Evolutionary conservation across 495 filamentous ascomycete species (phyloP), one percentile per base, ranked within the genome.

Genomic region (Rhypophila decipiens): DNA sequence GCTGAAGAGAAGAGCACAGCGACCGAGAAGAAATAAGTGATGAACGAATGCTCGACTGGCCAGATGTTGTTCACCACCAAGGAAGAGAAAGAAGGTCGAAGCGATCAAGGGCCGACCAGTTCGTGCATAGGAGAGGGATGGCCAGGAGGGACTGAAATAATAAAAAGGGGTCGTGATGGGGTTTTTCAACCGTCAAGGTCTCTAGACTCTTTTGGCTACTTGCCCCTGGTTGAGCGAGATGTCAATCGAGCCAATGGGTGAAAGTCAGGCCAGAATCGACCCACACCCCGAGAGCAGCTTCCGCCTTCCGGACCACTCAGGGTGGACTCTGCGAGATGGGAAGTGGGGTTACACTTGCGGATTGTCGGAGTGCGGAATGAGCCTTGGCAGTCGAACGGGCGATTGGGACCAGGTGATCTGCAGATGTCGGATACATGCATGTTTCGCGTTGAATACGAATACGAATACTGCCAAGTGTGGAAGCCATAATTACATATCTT

Each of bases 221-320:
- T 39, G 44, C 44, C 44, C 33, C 34, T 27, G n/a, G 10, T 5
- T 20, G 37, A 17, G 18, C 13, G n/a, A 52, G 39, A 19, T 18
- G 9, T 17, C 37, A 24, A 24, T 4, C 33, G 9, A 41, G 23
- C 50, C 46, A 57, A 53, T 49, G 24, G 29, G n/a, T 12, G 34
- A 46, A 36, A 42, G 24, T 47, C 34, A 22, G 54, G 45, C 52
- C 46, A 58, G 51, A 51, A 64, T 66, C 60, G 60, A 55, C 58
- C 60, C 63, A 66, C 55, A 19, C 27, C 23, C 12, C 37, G 44
- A 35, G 20, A 43, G 12, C 10, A 19, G 36, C 42, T 58, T 64
- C 63, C 63, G 63, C 36, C 42, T 56, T 56, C 63, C 63, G 63
- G 44, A 43, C 11, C 43, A 34, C 31, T 37, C 31, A 34, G 19